Conservation (phyloP, 73 alveolate species). For the Paramecium primaurelia region DNA sequence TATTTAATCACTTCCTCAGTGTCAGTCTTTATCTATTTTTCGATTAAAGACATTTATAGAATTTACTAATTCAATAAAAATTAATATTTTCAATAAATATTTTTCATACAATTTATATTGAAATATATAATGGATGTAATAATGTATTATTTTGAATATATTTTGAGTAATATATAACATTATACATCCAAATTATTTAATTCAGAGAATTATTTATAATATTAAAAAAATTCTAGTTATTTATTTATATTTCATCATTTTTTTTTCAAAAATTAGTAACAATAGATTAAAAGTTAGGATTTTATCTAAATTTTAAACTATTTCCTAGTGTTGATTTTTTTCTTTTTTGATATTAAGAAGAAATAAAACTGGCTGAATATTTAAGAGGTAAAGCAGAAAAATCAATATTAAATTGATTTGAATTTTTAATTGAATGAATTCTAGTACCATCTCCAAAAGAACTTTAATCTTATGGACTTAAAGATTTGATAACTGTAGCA, state of each 20-base stretch:
- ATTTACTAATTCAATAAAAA: no score
- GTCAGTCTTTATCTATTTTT: no score
- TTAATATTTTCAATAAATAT: no score
- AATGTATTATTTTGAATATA: background rate
- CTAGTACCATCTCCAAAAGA: background rate
- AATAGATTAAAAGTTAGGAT: background rate
- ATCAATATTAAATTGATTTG: background rate
- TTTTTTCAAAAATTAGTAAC: background rate
- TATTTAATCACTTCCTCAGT: no score
- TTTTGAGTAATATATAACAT: no score
- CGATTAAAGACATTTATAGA: no score
- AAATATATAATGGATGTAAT: no score
- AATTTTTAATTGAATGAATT: background rate
- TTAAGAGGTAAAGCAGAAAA: background rate
- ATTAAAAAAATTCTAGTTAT: background rate
- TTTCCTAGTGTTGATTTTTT: background rate
- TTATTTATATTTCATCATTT: background rate
- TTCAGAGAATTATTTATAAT: background rate
- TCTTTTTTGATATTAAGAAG: background rate
- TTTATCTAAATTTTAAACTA: background rate
- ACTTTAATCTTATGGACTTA: background rate
- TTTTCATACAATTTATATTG: no score
- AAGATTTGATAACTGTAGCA: background rate
- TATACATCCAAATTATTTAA: background rate
- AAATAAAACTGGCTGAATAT: background rate